Evolutionary conservation across 2,329 filamentous ascomycete species (phyloP).

Genomic region (Sporothrix schenckii): DNA sequence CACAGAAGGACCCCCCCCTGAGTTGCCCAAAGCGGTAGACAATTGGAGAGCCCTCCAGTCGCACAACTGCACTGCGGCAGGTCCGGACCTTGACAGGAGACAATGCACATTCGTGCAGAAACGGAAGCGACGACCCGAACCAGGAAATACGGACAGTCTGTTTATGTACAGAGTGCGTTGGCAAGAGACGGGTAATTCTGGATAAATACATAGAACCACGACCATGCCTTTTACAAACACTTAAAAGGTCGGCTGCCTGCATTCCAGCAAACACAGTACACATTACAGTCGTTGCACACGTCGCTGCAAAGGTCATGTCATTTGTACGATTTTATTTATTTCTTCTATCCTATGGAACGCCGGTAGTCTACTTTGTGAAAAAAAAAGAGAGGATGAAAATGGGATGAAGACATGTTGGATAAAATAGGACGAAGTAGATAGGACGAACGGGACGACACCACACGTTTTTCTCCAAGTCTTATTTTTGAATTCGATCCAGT

Average conservation of each 20-base stretch:
- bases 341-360: constrained; percentile 29
- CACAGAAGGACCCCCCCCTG: constrained; percentile 12
- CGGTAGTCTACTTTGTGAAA: constrained; percentile 25
- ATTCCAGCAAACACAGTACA: background rate
- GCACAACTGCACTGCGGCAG: background rate
- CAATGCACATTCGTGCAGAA: background rate
- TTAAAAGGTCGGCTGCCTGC: too few relatives aligned
- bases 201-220: background rate
- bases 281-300: background rate
- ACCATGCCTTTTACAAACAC: too few relatives aligned
- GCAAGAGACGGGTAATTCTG: constrained; percentile 7
- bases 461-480: constrained; percentile 10
- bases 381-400: background rate
- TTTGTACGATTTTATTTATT: constrained; percentile 28
- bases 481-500: background rate
- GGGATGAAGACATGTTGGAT: background rate
- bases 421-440: background rate
- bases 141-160: background rate
- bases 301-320: background rate
- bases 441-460: background rate
- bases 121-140: background rate
- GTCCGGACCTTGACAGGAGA: background rate
- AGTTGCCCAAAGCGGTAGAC: constrained; percentile 21
- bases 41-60: constrained; percentile 4
- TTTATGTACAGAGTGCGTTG: background rate